A percentile compares a stretch with the other conserved stretches of the same genome.
These are phyloP conservation scores for Citrus maxima DNA, from an alignment of 345 rosid genomes.

Conservation along the genomic window DNA sequence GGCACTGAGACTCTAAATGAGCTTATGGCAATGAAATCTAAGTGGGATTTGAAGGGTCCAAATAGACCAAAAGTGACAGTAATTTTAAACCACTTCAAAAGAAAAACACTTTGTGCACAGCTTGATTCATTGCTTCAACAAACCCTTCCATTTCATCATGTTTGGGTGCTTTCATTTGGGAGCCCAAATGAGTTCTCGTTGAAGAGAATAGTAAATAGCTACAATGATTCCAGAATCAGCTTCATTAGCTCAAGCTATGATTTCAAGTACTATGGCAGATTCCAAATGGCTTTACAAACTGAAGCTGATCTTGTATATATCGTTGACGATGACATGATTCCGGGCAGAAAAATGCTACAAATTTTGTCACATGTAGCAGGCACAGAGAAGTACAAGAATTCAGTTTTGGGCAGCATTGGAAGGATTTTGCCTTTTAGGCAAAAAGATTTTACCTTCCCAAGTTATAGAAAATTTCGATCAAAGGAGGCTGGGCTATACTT, in stretches of 20 bases:
- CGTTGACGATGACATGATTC: conserved; percentile 94
- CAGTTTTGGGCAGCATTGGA: conserved; percentile 93
- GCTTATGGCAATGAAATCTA: conserved; percentile 80
- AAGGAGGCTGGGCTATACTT: conserved; percentile 95
- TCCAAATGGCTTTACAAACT: conserved; percentile 92
- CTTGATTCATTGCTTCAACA: conserved; percentile 84
- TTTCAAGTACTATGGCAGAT: conserved; percentile 95
- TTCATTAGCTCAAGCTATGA: conserved; percentile 90
- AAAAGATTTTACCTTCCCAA: conserved; percentile 93
- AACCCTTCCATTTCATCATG: conserved; percentile 86
- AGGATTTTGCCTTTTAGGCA: conserved; percentile 93
- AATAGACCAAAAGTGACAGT: conserved; percentile 75
- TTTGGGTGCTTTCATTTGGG: conserved; percentile 93
- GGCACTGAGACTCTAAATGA: conserved; percentile 69
- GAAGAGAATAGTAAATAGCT: conserved; percentile 67
- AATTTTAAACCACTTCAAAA: conserved; percentile 89
- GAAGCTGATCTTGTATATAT: conserved; percentile 87
- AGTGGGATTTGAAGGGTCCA: conserved; percentile 68
- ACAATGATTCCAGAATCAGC: conserved; percentile 87
- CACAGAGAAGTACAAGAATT: conserved; percentile 84
- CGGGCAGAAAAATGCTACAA: conserved; percentile 90
- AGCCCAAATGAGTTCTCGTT: conserved; percentile 74
- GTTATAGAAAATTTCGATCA: conserved; percentile 83
- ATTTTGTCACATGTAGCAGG: conserved; percentile 96
- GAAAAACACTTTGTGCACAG: conserved; percentile 92